Evolutionary conservation across 2,329 filamentous ascomycete genomes (phyloP).

Genomic region (Conoideocrella luteorostrata): DNA sequence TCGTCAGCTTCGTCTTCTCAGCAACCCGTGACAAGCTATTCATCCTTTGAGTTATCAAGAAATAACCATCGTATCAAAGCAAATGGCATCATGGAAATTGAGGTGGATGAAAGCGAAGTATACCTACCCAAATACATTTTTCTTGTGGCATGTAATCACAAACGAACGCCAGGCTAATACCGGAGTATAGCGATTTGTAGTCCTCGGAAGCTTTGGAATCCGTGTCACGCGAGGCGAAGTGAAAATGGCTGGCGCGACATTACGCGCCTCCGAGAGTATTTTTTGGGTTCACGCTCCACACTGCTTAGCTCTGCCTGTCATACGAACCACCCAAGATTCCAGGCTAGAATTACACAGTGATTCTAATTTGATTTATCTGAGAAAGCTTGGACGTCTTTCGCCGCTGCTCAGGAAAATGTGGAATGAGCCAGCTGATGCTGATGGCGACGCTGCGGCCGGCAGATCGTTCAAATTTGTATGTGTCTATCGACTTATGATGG

Average conservation of each 20-base stretch:
- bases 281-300: slow-evolving; percentile 60
- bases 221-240: slow-evolving; percentile 55
- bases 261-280: slow-evolving; percentile 40
- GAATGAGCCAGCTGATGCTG: slow-evolving; percentile 37
- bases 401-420: slow-evolving; percentile 63
- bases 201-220: slow-evolving; percentile 64
- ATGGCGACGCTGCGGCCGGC: slow-evolving; percentile 13
- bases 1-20: slow-evolving; percentile 1
- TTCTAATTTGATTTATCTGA: slow-evolving; percentile 40
- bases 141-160: no score
- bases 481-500: neutral
- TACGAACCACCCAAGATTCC: slow-evolving; percentile 47
- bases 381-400: slow-evolving; percentile 52
- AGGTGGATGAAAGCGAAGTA: slow-evolving; percentile 45
- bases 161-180: slow-evolving; percentile 13
- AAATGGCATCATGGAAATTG: slow-evolving; percentile 35
- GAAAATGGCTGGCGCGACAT: slow-evolving; percentile 57
- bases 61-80: slow-evolving; percentile 34
- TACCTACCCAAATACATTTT: slow-evolving; percentile 7
- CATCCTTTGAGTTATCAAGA: slow-evolving; percentile 39
- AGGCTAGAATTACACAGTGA: slow-evolving; percentile 51
- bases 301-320: slow-evolving; percentile 63
- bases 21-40: slow-evolving; percentile 27
- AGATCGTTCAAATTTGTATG: slow-evolving; percentile 46
- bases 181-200: slow-evolving; percentile 46